Percentiles rank a stretch among this genome's conserved stretches.
Conservation (phyloP, 2,329 filamentous ascomycete genomes). For the Colletotrichum euphorbiae region DNA sequence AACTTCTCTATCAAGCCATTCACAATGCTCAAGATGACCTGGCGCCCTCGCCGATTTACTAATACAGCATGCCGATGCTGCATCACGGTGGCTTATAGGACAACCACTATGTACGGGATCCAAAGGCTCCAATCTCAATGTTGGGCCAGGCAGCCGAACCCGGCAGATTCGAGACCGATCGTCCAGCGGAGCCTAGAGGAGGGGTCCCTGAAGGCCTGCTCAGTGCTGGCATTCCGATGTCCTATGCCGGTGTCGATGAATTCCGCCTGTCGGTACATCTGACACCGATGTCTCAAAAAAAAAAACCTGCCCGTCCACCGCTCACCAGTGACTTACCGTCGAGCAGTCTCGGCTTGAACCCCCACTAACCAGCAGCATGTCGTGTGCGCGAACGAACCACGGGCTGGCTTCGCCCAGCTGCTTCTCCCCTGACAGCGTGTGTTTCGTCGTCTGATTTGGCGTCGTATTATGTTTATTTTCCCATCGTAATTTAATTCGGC, state of each 20-base stretch:
- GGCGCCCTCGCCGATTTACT: not conserved
- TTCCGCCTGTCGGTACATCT: constrained; percentile 34
- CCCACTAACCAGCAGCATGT: constrained; percentile 17
- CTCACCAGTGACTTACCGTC: not conserved
- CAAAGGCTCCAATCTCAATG: no score
- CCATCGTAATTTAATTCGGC: constrained; percentile 10
- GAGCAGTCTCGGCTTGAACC: constrained; percentile 11
- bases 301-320: constrained; percentile 21
- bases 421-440: not conserved
- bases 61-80: no score
- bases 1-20: no score
- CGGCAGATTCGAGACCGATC: constrained; percentile 2
- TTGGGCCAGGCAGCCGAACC: no score
- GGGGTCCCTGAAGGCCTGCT: not conserved
- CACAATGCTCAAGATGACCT: not conserved
- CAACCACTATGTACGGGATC: not conserved
- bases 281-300: constrained; percentile 33
- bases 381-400: not conserved
- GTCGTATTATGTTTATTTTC: not conserved
- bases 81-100: no score
- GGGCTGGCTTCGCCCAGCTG: constrained; percentile 9
- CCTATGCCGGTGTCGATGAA: constrained; percentile 14
- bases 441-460: constrained; percentile 23
- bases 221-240: constrained; percentile 3
- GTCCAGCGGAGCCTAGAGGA: not conserved